phyloP scores from a whole-genome alignment of 2,329 filamentous ascomycete species.

The Neocatenulostroma microsporum region DNA sequence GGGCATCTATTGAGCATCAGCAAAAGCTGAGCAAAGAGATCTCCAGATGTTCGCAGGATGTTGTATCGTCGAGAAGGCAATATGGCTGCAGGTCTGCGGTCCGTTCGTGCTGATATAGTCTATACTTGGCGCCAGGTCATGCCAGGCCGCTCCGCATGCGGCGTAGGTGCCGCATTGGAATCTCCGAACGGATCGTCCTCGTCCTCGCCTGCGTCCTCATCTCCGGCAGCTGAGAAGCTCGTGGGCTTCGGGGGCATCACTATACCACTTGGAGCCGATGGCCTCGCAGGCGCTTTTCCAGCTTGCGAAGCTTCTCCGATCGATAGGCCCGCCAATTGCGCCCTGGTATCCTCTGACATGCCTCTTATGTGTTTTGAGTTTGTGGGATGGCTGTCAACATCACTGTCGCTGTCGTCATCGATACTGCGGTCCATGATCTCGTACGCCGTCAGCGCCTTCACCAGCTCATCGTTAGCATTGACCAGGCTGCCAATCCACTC shows the following conservation, averaged over 20 bases:
- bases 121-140: constrained; percentile 33
- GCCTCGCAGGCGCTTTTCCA: constrained; percentile 45
- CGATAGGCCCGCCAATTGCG: constrained; percentile 40
- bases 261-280: constrained; percentile 25
- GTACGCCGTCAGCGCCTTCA: constrained; percentile 85
- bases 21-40: too few species aligned
- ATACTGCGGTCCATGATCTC: constrained; percentile 87
- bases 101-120: too few species aligned
- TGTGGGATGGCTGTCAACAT: constrained; percentile 28
- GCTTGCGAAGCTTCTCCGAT: constrained; percentile 30
- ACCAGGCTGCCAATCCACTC: constrained; percentile 87
- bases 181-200: constrained; percentile 87
- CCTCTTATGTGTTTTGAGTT: constrained; percentile 4
- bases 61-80: too few species aligned
- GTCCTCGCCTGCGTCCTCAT: constrained; percentile 42
- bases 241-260: constrained; percentile 31
- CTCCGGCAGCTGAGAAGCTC: constrained; percentile 19
- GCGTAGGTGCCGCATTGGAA: constrained; percentile 60
- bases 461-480: constrained; percentile 92
- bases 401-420: constrained; percentile 61
- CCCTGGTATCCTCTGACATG: constrained; percentile 25
- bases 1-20: too few species aligned
- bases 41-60: too few species aligned
- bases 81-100: too few species aligned
- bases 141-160: constrained; percentile 22